Evolutionary conservation across 1,139 yeast species (phyloP).

Genomic region (Hyphopichia buzzinii): DNA sequence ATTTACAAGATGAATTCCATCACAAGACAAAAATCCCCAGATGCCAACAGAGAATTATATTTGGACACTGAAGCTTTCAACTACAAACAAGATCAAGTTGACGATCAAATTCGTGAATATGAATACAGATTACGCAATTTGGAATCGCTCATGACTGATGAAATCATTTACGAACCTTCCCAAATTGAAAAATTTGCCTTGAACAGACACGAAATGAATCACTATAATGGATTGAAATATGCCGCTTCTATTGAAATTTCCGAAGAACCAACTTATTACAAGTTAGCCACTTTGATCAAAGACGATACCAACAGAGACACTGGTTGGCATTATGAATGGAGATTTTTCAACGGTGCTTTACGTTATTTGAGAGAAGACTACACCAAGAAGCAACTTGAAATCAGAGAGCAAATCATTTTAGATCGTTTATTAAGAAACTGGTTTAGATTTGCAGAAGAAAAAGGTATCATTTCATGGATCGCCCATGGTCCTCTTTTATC

Average conservation of each 20-base stretch:
- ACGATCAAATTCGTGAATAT: slow-evolving; percentile 15
- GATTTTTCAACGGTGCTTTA: slow-evolving; percentile 34
- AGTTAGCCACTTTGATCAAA: slow-evolving; percentile 30
- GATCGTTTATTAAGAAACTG: slow-evolving; percentile 33
- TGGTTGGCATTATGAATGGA: slow-evolving; percentile 44
- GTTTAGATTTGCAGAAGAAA: slow-evolving; percentile 34
- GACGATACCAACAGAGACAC: slow-evolving; percentile 26
- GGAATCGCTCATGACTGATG: slow-evolving; percentile 24
- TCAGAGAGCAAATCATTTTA: slow-evolving; percentile 28
- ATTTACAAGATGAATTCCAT: slow-evolving; percentile 16
- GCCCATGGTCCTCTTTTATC: slow-evolving; percentile 52
- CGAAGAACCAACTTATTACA: slow-evolving; percentile 31
- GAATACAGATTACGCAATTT: slow-evolving; percentile 17
- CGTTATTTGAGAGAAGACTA: slow-evolving; percentile 21
- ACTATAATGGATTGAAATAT: slow-evolving; percentile 22
- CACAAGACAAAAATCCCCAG: slow-evolving; percentile 15
- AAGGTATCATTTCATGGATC: slow-evolving; percentile 42
- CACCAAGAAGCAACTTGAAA: slow-evolving; percentile 23
- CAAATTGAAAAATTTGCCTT: slow-evolving; percentile 12
- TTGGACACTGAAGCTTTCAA: slow-evolving; percentile 19
- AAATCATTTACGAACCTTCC: slow-evolving; percentile 18
- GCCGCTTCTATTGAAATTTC: slow-evolving; percentile 14
- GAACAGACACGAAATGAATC: slow-evolving; percentile 22
- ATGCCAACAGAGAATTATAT: slow-evolving; percentile 18
- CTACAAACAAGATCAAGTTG: slow-evolving; percentile 20